A percentile compares a stretch with the other conserved stretches of the same genome.
Evolutionary conservation across 106 monocot species (phyloP).

Genomic region (Allium fistulosum): DNA sequence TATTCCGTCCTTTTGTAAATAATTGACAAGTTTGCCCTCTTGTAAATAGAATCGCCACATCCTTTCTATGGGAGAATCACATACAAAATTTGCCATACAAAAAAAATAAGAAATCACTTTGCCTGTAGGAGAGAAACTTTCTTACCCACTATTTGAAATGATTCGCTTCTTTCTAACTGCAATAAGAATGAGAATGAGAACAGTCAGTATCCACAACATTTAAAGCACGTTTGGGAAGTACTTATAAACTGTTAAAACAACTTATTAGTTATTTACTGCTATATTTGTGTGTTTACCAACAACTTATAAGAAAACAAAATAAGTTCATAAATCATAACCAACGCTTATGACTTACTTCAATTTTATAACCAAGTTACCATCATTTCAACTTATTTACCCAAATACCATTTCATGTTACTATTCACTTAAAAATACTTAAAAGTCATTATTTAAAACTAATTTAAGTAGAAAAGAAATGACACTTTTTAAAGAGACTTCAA

Average conservation of each 20-base stretch:
- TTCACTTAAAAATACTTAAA: not conserved
- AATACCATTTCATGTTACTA: not conserved
- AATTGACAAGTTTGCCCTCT: too few species aligned
- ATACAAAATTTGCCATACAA: not conserved
- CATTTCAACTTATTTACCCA: too few species aligned
- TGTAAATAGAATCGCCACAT: too few species aligned
- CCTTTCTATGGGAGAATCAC: not conserved
- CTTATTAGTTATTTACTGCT: not conserved
- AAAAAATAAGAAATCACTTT: slow-evolving; percentile 4
- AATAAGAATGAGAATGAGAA: slow-evolving; percentile 7
- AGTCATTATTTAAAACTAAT: not conserved
- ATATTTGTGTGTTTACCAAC: not conserved
- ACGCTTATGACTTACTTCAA: too few species aligned
- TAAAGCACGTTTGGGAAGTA: not conserved
- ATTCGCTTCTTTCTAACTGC: slow-evolving; percentile 72
- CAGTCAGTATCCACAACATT: not conserved
- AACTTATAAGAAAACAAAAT: not conserved
- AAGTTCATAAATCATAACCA: not conserved
- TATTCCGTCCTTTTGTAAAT: too few species aligned
- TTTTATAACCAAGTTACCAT: too few species aligned
- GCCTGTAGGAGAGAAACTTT: slow-evolving; percentile 45
- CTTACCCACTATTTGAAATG: slow-evolving; percentile 62
- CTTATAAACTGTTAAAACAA: not conserved
- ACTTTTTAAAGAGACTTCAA: not conserved
- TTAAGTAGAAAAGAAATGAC: not conserved